Base-by-base conservation (phyloP, 2,329 filamentous ascomycete genomes). In the Elsinoe arachidis region DNA sequence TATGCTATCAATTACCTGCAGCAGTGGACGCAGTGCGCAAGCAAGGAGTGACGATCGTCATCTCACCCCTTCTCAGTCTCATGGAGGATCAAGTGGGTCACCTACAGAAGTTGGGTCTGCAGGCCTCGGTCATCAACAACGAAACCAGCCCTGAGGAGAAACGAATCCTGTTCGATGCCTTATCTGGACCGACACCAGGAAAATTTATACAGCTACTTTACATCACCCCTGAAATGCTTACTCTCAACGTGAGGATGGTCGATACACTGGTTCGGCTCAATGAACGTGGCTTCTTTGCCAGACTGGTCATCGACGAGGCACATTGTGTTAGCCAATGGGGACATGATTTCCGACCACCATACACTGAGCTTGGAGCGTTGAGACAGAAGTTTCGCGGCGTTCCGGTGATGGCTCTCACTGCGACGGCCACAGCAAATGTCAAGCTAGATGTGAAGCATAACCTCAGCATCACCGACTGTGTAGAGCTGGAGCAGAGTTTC, bases 321-420 rank as follows among this genome's bases (percentile, higher is more conserved):
- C 93, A 99, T 70, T 99, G 93, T 70, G 92, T 99, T 23, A 97
- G 93, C 70, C 91, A 99, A 76, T 99, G 93, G 93, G 93, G 93
- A 0, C 93, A 99, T 65, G 93, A 99, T 70, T 99, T 99, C 69
- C 84, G 95, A 46, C 92, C 91, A 0, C 92, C 97, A 69, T 99
- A 99, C 75, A 96, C 96, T 71, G 81, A 82, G 30, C 77, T 99
- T 3, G 90, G 91, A 26, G 79, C 84, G 59, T 76, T 96, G 43
- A 82, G 92, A 51, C 70, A 75, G 39, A 82, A 80, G 55, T 92
- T 92, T 64, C 84, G 85, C 0, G 81, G 82, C 1, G 88, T 97
- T 2, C 93, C 93, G 1, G 80, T 97, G 39, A 96, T 99, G 82
- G 93, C 93, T 2, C 76, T 99, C 64, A 99, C 93, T 23, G 93